phyloP scores from a whole-genome alignment of 768 basidiomycete genomes.

The Crucibulum laeve region DNA sequence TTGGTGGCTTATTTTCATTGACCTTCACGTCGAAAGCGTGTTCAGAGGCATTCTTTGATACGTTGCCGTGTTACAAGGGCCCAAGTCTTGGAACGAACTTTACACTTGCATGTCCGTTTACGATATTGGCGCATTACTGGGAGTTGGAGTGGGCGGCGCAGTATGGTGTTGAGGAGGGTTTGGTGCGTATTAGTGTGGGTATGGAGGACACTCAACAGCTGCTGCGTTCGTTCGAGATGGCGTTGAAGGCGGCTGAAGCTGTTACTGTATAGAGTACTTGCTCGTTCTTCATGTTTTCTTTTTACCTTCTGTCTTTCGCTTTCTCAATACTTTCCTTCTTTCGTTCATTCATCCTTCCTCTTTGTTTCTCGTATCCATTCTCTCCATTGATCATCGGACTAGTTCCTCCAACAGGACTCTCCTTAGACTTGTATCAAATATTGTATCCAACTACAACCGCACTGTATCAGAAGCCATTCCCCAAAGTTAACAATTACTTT shows the following conservation, averaged over 20 bases:
- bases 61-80: conserved; percentile 80
- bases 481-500: too few species aligned
- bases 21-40: conserved; percentile 71
- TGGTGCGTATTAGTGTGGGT: conserved; percentile 91
- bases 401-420: conserved; percentile 28
- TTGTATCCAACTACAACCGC: conserved; percentile 44
- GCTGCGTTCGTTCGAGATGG: conserved; percentile 52
- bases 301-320: not conserved
- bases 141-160: conserved; percentile 91
- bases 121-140: conserved; percentile 83
- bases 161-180: conserved; percentile 78
- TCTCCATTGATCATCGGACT: not conserved
- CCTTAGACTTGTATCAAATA: conserved; percentile 14
- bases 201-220: conserved; percentile 68
- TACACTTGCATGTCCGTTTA: conserved; percentile 91
- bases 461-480: not conserved
- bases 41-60: conserved; percentile 80
- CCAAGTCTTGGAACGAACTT: conserved; percentile 94
- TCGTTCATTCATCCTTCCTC: conserved; percentile 1
- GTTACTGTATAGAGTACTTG: conserved; percentile 8
- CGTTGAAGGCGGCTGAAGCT: conserved; percentile 70
- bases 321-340: conserved; percentile 3
- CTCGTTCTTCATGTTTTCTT: too few species aligned
- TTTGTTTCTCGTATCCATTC: conserved; percentile 2
- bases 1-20: conserved; percentile 84